Evolutionary conservation across 2,329 filamentous ascomycete genomes (phyloP).

Genomic region (Epichloe glyceriae): DNA sequence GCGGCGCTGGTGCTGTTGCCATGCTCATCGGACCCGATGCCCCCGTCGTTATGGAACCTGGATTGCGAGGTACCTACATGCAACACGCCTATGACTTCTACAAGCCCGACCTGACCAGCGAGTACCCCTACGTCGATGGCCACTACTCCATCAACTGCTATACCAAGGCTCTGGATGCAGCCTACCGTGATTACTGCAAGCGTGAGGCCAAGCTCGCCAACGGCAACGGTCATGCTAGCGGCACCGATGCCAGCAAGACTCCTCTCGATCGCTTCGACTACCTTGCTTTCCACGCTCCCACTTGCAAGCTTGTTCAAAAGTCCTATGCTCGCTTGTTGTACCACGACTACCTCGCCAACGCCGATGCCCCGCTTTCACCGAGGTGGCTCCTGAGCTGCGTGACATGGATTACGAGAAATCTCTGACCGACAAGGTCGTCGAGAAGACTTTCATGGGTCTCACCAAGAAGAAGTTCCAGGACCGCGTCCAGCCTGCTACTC

Average conservation of each 20-base stretch:
- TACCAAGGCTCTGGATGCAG: slow-evolving; percentile 64
- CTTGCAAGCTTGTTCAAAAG: slow-evolving; percentile 79
- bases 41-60: slow-evolving; percentile 63
- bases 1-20: slow-evolving; percentile 67
- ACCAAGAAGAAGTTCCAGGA: slow-evolving; percentile 77
- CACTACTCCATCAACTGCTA: slow-evolving; percentile 77
- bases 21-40: slow-evolving; percentile 69
- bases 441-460: slow-evolving; percentile 76
- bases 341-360: slow-evolving; percentile 69
- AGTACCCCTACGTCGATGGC: slow-evolving; percentile 76
- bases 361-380: slow-evolving; percentile 55
- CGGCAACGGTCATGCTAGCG: slow-evolving; percentile 41
- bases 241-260: slow-evolving; percentile 37
- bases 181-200: slow-evolving; percentile 69
- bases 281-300: slow-evolving; percentile 71
- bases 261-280: slow-evolving; percentile 72
- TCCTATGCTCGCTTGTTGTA: slow-evolving; percentile 74
- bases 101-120: slow-evolving; percentile 78
- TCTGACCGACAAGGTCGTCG: slow-evolving; percentile 65
- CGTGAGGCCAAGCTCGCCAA: slow-evolving; percentile 50
- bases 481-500: slow-evolving; percentile 58
- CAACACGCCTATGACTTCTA: slow-evolving; percentile 81
- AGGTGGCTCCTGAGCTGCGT: slow-evolving; percentile 62
- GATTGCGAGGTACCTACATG: slow-evolving; percentile 70
- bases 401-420: slow-evolving; percentile 72